phyloP scores from a whole-genome alignment of 805 yeast genomes.

The Saturnispora halmiae region DNA sequence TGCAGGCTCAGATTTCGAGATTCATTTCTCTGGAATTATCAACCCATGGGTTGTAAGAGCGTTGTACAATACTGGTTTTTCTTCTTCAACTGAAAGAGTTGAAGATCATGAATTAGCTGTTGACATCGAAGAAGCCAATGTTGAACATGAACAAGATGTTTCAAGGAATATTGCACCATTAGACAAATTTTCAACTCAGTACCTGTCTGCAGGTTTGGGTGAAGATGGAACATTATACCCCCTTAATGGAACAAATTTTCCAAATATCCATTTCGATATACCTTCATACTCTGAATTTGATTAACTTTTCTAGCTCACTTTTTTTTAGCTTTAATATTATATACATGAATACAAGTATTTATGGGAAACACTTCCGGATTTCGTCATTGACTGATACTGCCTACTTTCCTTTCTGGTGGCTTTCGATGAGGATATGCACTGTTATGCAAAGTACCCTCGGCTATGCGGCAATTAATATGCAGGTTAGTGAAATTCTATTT shows the following conservation, averaged over 20 bases:
- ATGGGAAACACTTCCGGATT: too few relatives aligned
- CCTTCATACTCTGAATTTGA: slow-evolving; percentile 37
- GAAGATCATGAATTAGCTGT: slow-evolving; percentile 13
- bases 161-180: slow-evolving; percentile 1
- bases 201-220: slow-evolving; percentile 19
- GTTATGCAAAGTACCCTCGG: too few relatives aligned
- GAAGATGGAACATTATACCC: slow-evolving; percentile 29
- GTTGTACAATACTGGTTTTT: slow-evolving; percentile 69
- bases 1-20: slow-evolving; percentile 77
- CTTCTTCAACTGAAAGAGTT: slow-evolving; percentile 6
- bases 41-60: slow-evolving; percentile 84
- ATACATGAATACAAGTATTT: too few relatives aligned
- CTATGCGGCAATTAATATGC: too few relatives aligned
- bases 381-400: too few relatives aligned
- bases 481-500: too few relatives aligned
- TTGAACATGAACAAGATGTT: slow-evolving; percentile 4
- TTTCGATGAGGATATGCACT: too few relatives aligned
- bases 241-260: slow-evolving; percentile 55
- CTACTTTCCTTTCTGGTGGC: too few relatives aligned
- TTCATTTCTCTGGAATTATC: slow-evolving; percentile 78
- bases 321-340: neutral
- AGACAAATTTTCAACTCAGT: slow-evolving; percentile 3
- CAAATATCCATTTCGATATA: slow-evolving; percentile 71
- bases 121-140: slow-evolving; percentile 10
- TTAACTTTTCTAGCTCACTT: neutral